phyloP scores from a whole-genome alignment of 306 rosid genomes.

The Corylus avellana region DNA sequence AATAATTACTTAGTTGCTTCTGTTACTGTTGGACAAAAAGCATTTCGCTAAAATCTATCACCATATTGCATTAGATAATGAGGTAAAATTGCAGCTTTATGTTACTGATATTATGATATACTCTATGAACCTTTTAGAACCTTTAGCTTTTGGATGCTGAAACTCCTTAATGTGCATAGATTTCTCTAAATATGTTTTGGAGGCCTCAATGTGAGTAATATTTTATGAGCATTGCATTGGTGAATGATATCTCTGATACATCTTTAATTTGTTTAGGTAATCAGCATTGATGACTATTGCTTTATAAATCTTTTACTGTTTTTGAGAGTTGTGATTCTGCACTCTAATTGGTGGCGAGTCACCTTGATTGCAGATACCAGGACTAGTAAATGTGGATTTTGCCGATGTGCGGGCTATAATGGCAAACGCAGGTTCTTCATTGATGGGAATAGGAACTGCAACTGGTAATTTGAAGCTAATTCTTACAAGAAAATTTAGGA shows the following conservation, averaged over 20 bases:
- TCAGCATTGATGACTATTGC: background rate
- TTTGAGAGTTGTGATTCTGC: background rate
- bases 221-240: background rate
- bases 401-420: slow-evolving; percentile 96
- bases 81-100: background rate
- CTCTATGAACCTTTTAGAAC: background rate
- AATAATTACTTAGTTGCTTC: background rate
- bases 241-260: background rate
- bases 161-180: background rate
- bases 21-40: background rate
- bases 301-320: background rate
- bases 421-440: slow-evolving; percentile 94
- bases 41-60: background rate
- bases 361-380: slow-evolving; percentile 71
- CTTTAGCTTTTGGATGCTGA: background rate
- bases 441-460: slow-evolving; percentile 96
- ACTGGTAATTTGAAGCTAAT: slow-evolving; percentile 52
- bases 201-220: background rate
- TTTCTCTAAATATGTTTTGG: background rate
- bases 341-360: too few relatives aligned
- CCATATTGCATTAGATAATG: background rate
- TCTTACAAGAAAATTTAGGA: slow-evolving; percentile 2
- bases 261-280: slow-evolving; percentile 4
- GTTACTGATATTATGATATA: background rate
- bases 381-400: slow-evolving; percentile 90